Evolutionary conservation across 345 rosid species (phyloP).

Genomic region (Diplotaxis tenuifolia): DNA sequence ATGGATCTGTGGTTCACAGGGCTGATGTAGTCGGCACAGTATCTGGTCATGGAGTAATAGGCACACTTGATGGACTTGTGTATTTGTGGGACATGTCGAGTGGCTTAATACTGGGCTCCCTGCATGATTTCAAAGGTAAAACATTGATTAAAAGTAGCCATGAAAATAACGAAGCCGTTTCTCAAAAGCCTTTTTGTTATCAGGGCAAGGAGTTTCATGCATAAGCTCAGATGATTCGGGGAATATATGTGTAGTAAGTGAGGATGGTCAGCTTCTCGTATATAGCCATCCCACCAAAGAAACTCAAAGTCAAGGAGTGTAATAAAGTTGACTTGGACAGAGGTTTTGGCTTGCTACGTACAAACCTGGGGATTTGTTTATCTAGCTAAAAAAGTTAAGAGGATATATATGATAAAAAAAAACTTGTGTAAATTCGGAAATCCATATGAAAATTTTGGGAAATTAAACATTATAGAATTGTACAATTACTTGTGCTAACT

Average conservation of each 20-base stretch:
- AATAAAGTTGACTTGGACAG: not conserved
- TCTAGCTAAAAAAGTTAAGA: not conserved
- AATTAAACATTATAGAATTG: not conserved
- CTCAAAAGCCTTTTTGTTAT: not conserved
- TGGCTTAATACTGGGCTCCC: conserved; percentile 58
- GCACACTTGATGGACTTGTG: conserved; percentile 67
- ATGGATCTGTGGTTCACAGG: conserved; percentile 44
- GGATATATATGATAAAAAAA: not conserved
- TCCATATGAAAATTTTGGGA: not conserved
- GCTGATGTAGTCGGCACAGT: conserved; percentile 48
- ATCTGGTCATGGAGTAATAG: conserved; percentile 66
- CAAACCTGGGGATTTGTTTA: not conserved
- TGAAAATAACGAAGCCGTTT: not conserved
- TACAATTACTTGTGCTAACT: not conserved
- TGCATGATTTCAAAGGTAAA: conserved; percentile 77
- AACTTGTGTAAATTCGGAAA: not conserved
- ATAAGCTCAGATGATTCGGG: conserved; percentile 64
- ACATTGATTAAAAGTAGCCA: not conserved
- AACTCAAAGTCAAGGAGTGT: conserved; percentile 5
- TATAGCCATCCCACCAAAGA: conserved; percentile 39
- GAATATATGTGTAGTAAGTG: conserved; percentile 51
- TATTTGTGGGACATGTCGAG: conserved; percentile 70
- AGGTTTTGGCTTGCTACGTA: not conserved
- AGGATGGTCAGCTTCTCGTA: conserved; percentile 64
- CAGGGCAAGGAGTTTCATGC: conserved; percentile 67